phyloP scores from a whole-genome alignment of 2,329 filamentous ascomycete genomes.

The Penicillium sp. region DNA sequence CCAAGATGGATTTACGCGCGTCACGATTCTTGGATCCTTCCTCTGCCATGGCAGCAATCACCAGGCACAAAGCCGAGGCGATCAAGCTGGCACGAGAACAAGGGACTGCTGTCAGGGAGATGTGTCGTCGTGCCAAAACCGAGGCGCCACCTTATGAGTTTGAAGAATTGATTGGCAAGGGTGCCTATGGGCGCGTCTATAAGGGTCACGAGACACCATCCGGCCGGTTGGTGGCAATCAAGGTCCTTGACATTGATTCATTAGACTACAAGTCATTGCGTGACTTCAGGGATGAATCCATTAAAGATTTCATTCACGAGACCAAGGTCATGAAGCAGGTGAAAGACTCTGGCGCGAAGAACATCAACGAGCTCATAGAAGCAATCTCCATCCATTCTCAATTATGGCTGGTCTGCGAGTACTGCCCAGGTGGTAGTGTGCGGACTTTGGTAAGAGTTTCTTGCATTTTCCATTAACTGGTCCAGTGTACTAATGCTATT shows the following conservation, averaged over 20 bases:
- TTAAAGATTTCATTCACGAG: constrained; percentile 63
- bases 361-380: constrained; percentile 68
- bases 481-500: constrained; percentile 9
- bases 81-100: constrained; percentile 53
- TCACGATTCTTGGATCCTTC: constrained; percentile 46
- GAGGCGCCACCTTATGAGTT: constrained; percentile 53
- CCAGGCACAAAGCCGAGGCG: constrained; percentile 54
- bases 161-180: constrained; percentile 57
- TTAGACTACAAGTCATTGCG: constrained; percentile 52
- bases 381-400: constrained; percentile 67
- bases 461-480: not conserved
- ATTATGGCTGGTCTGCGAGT: constrained; percentile 69
- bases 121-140: constrained; percentile 51
- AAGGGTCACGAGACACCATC: constrained; percentile 49
- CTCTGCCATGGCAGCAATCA: constrained; percentile 50
- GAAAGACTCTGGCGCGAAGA: constrained; percentile 64
- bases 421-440: constrained; percentile 69
- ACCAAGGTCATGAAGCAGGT: constrained; percentile 66
- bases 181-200: constrained; percentile 56
- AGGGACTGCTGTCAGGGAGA: constrained; percentile 49
- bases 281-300: constrained; percentile 54
- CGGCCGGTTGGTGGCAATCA: constrained; percentile 53
- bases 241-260: constrained; percentile 56
- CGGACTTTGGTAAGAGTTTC: constrained; percentile 61
- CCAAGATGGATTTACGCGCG: constrained; percentile 36